Evolutionary conservation across 2,329 filamentous ascomycete genomes (phyloP), one percentile per base, ranked within the genome.

Genomic region (Paecilomyces dactylethromorphus): DNA sequence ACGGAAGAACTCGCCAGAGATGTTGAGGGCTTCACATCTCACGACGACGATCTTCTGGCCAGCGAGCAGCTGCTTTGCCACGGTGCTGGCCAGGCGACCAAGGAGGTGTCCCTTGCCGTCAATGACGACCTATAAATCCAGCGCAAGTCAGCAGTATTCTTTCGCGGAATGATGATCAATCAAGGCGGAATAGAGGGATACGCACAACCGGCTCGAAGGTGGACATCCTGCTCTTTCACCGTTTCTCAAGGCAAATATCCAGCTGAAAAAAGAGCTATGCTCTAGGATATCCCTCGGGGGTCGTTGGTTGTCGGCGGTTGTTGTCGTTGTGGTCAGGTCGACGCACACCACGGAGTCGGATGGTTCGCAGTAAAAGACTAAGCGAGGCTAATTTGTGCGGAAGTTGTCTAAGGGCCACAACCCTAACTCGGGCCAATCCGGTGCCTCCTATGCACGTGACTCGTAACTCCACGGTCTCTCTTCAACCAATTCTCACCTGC

Each of bases 21-120:
- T 99, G 89, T 99, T 99, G 81, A 99, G 88, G 75, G 91, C 92
- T 85, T 99, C 94, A 83, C 90, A 95, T 86, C 94, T 91, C 79
- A 99, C 94, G 73, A 99, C 85, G 76, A 97, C 93, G 79, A 99
- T 95, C 90, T 97, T 97, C 86, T 97, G 93, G 79, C 93, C 93
- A 82, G 88, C 95, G 74, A 97, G 90, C 77, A 97, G 88, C 86
- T 97, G 93, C 90, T 97, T 97, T 80, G 93, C 93, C 77, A 97
- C 92, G 78, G 92, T 96, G 80, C 88, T 92, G 84, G 93, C 93
- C 80, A 99, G 88, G 81, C 94, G 93, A 86, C 94, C 94, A 82
- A 99, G 92, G 80, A 99, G 90, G 84, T 99, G 94, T 83, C 94
- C 94, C 89, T 99, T 99, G 91, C 92, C 94, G 88, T 99, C 94